Evolutionary conservation across 208 protist species (phyloP), one percentile per base, ranked within the genome.

Genomic region (Herpetomonas samuelpessoai): DNA sequence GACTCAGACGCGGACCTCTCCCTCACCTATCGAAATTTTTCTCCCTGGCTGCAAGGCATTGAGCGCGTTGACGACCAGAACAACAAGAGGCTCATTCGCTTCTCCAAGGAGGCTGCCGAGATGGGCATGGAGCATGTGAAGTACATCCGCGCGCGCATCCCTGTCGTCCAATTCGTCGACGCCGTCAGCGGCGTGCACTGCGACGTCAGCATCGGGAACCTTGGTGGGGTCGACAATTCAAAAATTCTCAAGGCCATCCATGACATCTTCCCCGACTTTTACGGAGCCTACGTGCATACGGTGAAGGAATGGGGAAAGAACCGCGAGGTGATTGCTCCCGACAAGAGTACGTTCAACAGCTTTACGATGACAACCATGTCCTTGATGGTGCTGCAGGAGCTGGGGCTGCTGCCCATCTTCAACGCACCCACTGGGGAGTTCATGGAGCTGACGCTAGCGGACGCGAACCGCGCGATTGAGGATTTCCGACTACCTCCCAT

Each of bases 291-390:
- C 71, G 78, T 96, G 38, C 84, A 93, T 65, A 44, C 87, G 16
- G 70, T 96, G 39, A 96, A 93, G 79, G 80, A 83, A 61, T 96
- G 90, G 87, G 86, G 65, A 0, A 96, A 96, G 70, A 65, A 63
- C 25, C 71, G 83, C 1, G 86, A 96, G 66, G 72, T 96, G 51
- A 77, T 96, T 50, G 70, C 83, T 21, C 90, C 90, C 1, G 86
- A 92, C 30, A 89, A 91, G 57, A 56, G 52, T 14, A 89, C 75
- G 44, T 91, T 96, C 68, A 96, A 92, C 73, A 93, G 86, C 68
- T 96, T 96, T 57, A 91, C 90, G 60, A 72, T 93, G 30, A 96
- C 90, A 0, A 91, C 81, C 16, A 96, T 96, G 86, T 65, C 86
- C 4, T 71, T 92, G 28, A 96, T 92, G 90, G 90, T 96, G 50